Conservation (phyloP, 2,329 filamentous ascomycete species). For the Botrytis byssoidea region DNA sequence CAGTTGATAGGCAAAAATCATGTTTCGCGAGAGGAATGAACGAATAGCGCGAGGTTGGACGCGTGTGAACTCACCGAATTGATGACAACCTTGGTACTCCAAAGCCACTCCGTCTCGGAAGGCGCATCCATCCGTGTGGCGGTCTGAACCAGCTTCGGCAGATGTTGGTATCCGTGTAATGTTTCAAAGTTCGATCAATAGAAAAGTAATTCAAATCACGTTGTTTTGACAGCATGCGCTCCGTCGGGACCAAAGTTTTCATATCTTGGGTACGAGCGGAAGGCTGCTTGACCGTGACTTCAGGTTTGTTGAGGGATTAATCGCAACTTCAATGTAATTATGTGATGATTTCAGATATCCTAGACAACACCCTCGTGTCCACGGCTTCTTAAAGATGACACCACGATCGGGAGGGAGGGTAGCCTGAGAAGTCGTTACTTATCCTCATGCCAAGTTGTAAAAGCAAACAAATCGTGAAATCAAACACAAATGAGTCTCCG, state of each 20-base stretch:
- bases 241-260: neutral
- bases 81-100: no score
- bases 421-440: neutral
- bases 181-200: neutral
- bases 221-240: neutral
- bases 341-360: neutral
- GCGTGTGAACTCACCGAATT: neutral
- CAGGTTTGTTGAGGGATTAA: neutral
- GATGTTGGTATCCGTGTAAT: neutral
- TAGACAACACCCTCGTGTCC: fast-evolving
- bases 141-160: no score
- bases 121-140: neutral
- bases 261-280: neutral
- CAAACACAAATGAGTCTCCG: no score
- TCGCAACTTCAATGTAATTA: neutral
- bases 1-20: no score
- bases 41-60: no score
- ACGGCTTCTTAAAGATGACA: neutral
- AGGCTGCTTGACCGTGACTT: neutral
- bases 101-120: neutral
- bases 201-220: neutral
- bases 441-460: no score
- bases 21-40: no score
- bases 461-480: neutral
- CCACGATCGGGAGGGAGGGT: neutral